Evolutionary conservation across 139 green algal species (phyloP).

Genomic region (Desmodesmus armatus): DNA sequence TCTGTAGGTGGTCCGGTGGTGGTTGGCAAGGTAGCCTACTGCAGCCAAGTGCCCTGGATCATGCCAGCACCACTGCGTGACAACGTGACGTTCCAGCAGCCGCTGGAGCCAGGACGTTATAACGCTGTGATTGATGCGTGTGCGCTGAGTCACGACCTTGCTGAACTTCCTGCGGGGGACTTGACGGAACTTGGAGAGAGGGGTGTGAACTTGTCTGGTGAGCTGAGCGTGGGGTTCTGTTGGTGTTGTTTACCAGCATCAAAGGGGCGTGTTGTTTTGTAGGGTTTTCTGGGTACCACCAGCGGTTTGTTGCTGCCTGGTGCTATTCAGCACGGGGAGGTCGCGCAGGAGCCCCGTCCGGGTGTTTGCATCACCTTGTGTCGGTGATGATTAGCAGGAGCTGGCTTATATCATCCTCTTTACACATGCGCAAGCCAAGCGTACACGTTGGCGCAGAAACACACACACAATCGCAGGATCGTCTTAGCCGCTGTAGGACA

Average conservation of each 20-base stretch:
- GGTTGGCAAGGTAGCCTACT: constrained; percentile 77
- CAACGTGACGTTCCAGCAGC: constrained; percentile 84
- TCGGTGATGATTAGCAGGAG: too few relatives aligned
- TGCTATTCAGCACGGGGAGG: too few relatives aligned
- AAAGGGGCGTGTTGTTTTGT: too few relatives aligned
- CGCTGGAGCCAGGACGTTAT: constrained; percentile 56
- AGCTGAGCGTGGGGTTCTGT: too few relatives aligned
- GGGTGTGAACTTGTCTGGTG: constrained; percentile 87
- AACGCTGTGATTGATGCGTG: constrained; percentile 65
- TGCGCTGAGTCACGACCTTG: constrained; percentile 76
- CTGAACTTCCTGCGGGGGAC: constrained; percentile 79
- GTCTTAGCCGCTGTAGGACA: not conserved
- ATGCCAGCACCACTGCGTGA: constrained; percentile 76
- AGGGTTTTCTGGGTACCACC: too few relatives aligned
- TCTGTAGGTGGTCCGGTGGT: constrained; percentile 53
- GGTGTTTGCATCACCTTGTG: too few relatives aligned
- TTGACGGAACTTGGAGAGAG: constrained; percentile 89
- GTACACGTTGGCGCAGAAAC: not conserved
- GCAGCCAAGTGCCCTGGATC: constrained; percentile 82
- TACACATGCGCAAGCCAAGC: too few relatives aligned
- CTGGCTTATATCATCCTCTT: too few relatives aligned
- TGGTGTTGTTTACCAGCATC: too few relatives aligned
- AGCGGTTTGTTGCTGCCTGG: too few relatives aligned
- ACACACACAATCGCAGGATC: not conserved
- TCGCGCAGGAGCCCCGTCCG: too few relatives aligned